Evolutionary conservation across 2,329 filamentous ascomycete species (phyloP).

Genomic region (Balansia obtecta): DNA sequence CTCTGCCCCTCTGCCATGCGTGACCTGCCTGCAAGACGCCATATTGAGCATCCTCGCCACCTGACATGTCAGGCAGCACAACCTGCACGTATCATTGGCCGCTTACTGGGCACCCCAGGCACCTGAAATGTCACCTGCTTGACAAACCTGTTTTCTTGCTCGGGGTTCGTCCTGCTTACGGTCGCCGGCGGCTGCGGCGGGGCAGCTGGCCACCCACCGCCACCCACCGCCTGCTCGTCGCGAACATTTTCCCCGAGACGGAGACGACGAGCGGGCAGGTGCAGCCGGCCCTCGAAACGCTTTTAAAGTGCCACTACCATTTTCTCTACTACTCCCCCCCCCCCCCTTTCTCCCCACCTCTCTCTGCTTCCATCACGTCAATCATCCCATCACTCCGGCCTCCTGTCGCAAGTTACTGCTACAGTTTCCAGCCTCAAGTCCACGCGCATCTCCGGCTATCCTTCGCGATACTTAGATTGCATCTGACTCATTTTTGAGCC

Average conservation of each 20-base stretch:
- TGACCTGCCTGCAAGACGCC: too few relatives aligned
- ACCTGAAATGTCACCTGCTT: too few relatives aligned
- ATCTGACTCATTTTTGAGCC: not conserved
- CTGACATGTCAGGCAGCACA: slow-evolving; percentile 1
- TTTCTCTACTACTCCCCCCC: too few relatives aligned
- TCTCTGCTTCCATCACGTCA: slow-evolving; percentile 1
- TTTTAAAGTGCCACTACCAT: not conserved
- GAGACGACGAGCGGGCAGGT: not conserved
- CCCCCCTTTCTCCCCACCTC: slow-evolving; percentile 6
- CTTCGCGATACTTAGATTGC: not conserved
- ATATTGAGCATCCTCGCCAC: not conserved
- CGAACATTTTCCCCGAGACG: too few relatives aligned
- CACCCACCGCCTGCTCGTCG: not conserved
- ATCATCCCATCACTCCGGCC: slow-evolving; percentile 1
- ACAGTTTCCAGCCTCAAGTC: slow-evolving; percentile 1
- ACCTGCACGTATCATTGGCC: too few relatives aligned
- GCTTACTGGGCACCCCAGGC: too few relatives aligned
- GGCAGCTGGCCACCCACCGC: slow-evolving; percentile 3
- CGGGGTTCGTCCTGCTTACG: too few relatives aligned
- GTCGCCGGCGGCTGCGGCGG: not conserved
- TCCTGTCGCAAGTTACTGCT: slow-evolving; percentile 4
- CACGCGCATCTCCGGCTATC: not conserved
- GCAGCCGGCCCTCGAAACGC: not conserved
- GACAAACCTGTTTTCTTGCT: too few relatives aligned
- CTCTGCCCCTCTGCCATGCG: too few relatives aligned